Base-by-base conservation (phyloP, 148 eudicot genomes). In the Cornus florida region DNA sequence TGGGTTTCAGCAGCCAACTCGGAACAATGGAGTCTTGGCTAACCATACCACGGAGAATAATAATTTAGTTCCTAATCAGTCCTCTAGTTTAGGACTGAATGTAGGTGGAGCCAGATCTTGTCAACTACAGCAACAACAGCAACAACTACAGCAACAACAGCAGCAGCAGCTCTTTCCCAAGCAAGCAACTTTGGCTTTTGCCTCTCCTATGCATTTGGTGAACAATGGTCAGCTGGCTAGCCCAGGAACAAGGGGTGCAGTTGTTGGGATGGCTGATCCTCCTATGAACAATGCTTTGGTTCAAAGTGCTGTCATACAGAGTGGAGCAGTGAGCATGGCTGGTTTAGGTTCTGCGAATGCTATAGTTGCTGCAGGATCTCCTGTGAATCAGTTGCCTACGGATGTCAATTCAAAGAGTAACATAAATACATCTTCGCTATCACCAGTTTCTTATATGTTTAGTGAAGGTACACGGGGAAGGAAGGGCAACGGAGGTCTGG, bases 111-210 rank as follows among this genome's bases (percentile, higher is more conserved):
- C 38, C 41, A 70, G 71, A 22, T 31, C 81, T 57, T 70, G 81
- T 69, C 85, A 76, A 50, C 84, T 64, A 4, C 38, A 35, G 1
- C 38, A 0, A 31, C 76, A 43, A 13, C 80, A 76, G 64, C 84
- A 70, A 2, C 38, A 35, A 35, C 38, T 0, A 31, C 76, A 43
- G 19, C 80, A 48, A 69, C 88, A 70, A 13, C 83, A 79, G 10
- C 79, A 48, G 16, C 83, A 77, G 73, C 85, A 88, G 22, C 76
- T 89, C 67, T 82, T 87, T 33, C 89, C 92, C 56, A 89, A 87
- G 83, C 88, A 87, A 81, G 65, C 87, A 41, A 79, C 84, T 73
- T 23, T 83, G 57, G 71, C 81, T 14, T 87, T 87, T 75, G 41
- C 87, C 35, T 60, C 88, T 57, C 69, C 86, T 1, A 14, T 74